phyloP scores from a whole-genome alignment of 345 rosid species.

The Lepidium didymum region DNA sequence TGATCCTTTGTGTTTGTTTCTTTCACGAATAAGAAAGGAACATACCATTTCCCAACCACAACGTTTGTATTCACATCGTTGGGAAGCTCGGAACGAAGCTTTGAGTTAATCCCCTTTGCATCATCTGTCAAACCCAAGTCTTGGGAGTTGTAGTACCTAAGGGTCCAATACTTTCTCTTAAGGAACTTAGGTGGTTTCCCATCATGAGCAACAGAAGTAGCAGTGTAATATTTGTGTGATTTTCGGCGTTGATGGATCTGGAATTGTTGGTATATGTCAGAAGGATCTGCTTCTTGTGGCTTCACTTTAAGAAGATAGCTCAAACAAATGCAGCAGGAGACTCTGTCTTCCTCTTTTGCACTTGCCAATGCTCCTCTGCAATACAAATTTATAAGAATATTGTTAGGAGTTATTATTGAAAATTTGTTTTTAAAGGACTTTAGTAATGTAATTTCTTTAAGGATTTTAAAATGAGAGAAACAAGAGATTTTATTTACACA shows the following conservation, averaged over 20 bases:
- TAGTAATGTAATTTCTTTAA: too few species aligned
- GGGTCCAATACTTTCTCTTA: conserved; percentile 41
- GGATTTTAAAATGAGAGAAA: too few species aligned
- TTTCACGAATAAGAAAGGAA: conserved; percentile 55
- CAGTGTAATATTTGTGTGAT: conserved; percentile 1
- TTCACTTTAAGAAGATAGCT: conserved; percentile 25
- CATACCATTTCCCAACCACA: conserved; percentile 59
- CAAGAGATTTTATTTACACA: too few species aligned
- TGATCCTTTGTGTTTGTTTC: conserved; percentile 39
- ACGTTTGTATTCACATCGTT: conserved; percentile 11
- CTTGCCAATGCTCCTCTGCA: conserved; percentile 43
- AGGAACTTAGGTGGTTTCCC: conserved; percentile 47
- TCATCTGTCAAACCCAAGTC: conserved; percentile 37
- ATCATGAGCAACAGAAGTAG: conserved; percentile 43
- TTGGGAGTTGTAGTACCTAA: conserved; percentile 17
- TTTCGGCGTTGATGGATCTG: conserved; percentile 22
- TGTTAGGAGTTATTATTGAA: too few species aligned
- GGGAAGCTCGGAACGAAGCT: conserved; percentile 39
- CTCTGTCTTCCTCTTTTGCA: conserved; percentile 36
- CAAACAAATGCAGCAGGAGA: conserved; percentile 33
- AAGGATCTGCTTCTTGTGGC: conserved; percentile 33
- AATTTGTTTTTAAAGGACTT: too few species aligned
- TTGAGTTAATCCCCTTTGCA: conserved; percentile 43
- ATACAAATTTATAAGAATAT: too few species aligned
- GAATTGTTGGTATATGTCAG: conserved; percentile 37